phyloP scores from a whole-genome alignment of 2,329 filamentous ascomycete genomes.

The Trichoderma harzianum region DNA sequence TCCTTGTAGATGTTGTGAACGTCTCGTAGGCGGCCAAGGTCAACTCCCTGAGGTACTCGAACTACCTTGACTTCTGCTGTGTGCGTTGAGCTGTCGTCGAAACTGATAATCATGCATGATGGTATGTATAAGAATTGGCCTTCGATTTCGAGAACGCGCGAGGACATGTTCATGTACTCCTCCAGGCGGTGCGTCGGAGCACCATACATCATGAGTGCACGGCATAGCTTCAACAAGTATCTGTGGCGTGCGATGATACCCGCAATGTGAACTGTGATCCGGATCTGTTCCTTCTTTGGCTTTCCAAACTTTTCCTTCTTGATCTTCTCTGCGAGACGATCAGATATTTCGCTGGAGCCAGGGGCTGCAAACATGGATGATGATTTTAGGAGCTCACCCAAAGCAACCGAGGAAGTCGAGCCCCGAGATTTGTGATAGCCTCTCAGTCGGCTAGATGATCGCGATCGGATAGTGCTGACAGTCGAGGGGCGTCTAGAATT shows the following conservation, averaged over 20 bases:
- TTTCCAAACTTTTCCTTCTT: conserved; percentile 37
- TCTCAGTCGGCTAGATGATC: conserved; percentile 40
- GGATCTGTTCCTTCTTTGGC: conserved; percentile 38
- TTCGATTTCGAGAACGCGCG: conserved; percentile 83
- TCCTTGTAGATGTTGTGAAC: conserved; percentile 77
- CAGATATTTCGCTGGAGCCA: conserved; percentile 43
- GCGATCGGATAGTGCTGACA: conserved; percentile 28
- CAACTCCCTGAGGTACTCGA: conserved; percentile 63
- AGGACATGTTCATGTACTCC: conserved; percentile 87
- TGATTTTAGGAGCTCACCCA: conserved; percentile 52
- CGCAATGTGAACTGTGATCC: conserved; percentile 58
- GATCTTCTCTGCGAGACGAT: conserved; percentile 43
- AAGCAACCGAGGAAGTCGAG: conserved; percentile 43
- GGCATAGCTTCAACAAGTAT: conserved; percentile 81
- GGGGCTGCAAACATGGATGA: conserved; percentile 51
- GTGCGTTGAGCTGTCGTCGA: conserved; percentile 70
- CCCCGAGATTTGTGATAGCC: conserved; percentile 40
- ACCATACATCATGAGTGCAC: conserved; percentile 83
- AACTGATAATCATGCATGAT: conserved; percentile 91
- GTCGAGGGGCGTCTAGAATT: conserved; percentile 40
- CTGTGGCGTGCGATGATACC: conserved; percentile 73
- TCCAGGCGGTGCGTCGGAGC: conserved; percentile 89
- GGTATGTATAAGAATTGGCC: conserved; percentile 88
- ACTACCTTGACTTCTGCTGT: conserved; percentile 79
- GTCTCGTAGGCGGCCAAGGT: conserved; percentile 70